Evolutionary conservation across 345 rosid genomes (phyloP).

Genomic region (Eucalyptus marginata): DNA sequence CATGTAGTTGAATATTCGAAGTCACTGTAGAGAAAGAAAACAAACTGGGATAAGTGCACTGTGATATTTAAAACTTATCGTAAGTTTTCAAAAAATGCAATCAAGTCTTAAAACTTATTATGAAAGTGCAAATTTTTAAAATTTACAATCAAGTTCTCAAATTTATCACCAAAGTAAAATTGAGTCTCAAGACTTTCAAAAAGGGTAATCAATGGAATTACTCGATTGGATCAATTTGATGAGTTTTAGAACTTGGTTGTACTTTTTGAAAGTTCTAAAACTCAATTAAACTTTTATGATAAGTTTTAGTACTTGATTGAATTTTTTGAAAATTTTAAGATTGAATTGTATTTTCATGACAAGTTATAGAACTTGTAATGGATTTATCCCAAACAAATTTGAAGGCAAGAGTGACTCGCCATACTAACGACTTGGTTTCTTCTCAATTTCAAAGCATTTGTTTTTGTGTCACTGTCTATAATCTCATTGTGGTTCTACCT

Average conservation of each 20-base stretch:
- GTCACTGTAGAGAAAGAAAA: neutral
- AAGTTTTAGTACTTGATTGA: no score
- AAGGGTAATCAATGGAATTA: no score
- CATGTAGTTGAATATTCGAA: neutral
- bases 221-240: rapidly evolving
- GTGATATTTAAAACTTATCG: rapidly evolving
- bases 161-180: neutral
- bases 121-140: rapidly evolving
- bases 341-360: no score
- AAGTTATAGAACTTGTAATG: no score
- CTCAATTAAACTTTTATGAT: no score
- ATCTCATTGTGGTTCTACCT: no score
- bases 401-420: neutral
- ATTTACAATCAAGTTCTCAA: no score
- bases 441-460: neutral
- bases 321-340: no score
- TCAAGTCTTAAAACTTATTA: rapidly evolving
- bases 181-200: no score
- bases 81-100: rapidly evolving
- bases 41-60: no score
- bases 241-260: rapidly evolving
- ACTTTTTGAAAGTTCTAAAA: rapidly evolving
- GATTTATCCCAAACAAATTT: no score
- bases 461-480: neutral
- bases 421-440: neutral